These are phyloP conservation scores for Oidiodendron maius DNA, from an alignment of 495 filamentous ascomycete genomes.

Conservation along the genomic window DNA sequence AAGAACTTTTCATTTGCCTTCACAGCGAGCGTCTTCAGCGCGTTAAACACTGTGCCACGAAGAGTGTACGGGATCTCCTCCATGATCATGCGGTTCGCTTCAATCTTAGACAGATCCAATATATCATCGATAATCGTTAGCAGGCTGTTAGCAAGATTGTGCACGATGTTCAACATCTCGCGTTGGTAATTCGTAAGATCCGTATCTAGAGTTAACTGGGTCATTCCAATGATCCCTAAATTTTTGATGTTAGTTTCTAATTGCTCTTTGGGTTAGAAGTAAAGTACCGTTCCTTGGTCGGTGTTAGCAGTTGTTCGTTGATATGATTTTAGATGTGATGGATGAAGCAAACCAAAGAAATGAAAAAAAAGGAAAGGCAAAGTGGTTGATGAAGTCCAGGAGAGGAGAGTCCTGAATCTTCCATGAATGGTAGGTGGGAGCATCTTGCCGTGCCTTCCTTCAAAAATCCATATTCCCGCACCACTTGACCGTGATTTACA, in stretches of 20 bases:
- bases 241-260: no score
- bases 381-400: background rate
- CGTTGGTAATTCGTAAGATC: constrained; percentile 91
- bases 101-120: constrained; percentile 98
- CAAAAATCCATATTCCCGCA: no score
- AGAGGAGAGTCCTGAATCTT: background rate
- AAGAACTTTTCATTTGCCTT: constrained; percentile 97
- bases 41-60: constrained; percentile 94
- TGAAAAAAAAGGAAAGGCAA: background rate
- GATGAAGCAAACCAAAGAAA: background rate
- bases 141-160: constrained; percentile 94
- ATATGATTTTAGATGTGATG: background rate
- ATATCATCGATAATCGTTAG: constrained; percentile 99
- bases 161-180: constrained; percentile 98
- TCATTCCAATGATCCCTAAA: constrained; percentile 90
- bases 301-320: no score
- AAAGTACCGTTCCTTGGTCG: no score
- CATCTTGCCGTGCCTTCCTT: constrained; percentile 1
- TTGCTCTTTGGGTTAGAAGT: constrained; percentile 1
- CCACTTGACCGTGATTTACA: background rate
- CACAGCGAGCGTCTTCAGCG: constrained; percentile 90
- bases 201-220: constrained; percentile 92
- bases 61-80: constrained; percentile 97
- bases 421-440: background rate
- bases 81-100: constrained; percentile 99